These are phyloP conservation scores for Macrolepiota albuminosa DNA, from an alignment of 768 basidiomycete genomes.

Conservation along the genomic window DNA sequence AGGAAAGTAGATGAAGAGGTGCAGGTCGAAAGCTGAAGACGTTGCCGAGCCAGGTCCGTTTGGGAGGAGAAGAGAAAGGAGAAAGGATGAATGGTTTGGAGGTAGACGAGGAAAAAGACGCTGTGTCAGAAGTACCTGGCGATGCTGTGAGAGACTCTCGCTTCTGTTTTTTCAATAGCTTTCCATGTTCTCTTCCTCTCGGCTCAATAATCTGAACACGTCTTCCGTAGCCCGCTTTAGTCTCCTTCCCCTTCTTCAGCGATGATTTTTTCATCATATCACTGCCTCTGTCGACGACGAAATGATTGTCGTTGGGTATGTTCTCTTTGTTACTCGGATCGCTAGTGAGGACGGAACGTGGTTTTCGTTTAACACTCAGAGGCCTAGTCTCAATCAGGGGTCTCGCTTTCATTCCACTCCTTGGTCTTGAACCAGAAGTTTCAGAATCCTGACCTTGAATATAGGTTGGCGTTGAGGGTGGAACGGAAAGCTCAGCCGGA, in stretches of 20 bases:
- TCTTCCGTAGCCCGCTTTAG: slow-evolving; percentile 19
- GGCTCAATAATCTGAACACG: slow-evolving; percentile 55
- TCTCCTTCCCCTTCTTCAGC: slow-evolving; percentile 34
- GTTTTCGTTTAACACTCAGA: slow-evolving; percentile 39
- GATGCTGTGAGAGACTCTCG: slow-evolving; percentile 18
- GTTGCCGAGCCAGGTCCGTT: slow-evolving; percentile 80
- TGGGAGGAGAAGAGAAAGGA: slow-evolving; percentile 40
- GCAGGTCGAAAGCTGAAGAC: slow-evolving; percentile 84
- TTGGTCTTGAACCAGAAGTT: slow-evolving; percentile 7
- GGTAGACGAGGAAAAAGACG: slow-evolving; percentile 28
- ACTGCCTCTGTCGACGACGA: slow-evolving; percentile 11
- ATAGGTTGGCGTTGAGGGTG: slow-evolving; percentile 14
- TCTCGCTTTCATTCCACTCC: slow-evolving; percentile 22
- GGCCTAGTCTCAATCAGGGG: slow-evolving; percentile 33
- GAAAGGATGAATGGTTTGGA: slow-evolving; percentile 34
- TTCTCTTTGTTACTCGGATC: slow-evolving; percentile 57
- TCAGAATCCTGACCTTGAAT: background rate
- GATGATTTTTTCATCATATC: slow-evolving; percentile 40
- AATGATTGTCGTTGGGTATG: slow-evolving; percentile 14
- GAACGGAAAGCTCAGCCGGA: background rate
- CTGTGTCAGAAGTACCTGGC: slow-evolving; percentile 44
- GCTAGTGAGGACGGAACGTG: slow-evolving; percentile 19
- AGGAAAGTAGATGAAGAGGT: slow-evolving; percentile 52
- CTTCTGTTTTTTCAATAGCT: slow-evolving; percentile 28
- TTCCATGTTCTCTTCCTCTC: slow-evolving; percentile 22